Percentiles rank a stretch among this genome's conserved stretches.
Conservation (phyloP, 345 rosid species). For the Eucalyptus tenuipes region DNA sequence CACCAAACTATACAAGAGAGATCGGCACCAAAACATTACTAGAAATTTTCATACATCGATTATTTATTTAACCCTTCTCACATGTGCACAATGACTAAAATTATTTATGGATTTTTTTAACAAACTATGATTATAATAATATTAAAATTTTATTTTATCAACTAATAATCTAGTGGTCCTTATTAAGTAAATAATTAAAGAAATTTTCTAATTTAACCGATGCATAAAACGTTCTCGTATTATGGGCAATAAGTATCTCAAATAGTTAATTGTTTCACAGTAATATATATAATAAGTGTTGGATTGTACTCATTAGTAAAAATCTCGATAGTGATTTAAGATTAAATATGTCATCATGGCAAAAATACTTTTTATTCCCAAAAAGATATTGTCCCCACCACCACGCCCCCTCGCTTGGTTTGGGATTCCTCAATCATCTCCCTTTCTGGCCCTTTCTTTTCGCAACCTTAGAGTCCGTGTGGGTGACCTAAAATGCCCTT, state of each 20-base stretch:
- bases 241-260: not conserved
- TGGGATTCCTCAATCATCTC: not conserved
- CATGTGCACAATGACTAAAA: not conserved
- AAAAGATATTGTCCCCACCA: not conserved
- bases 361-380: not conserved
- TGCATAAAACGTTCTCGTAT: not conserved
- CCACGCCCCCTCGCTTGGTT: not conserved
- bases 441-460: not conserved
- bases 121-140: not conserved
- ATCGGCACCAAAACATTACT: too few relatives aligned
- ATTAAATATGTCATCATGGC: not conserved
- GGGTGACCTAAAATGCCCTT: not conserved
- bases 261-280: not conserved
- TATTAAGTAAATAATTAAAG: not conserved
- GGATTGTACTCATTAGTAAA: not conserved
- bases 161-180: not conserved
- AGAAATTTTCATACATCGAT: too few relatives aligned
- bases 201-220: not conserved
- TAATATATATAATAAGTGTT: not conserved
- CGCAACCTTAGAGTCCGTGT: not conserved
- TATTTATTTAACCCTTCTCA: not conserved
- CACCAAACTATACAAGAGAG: too few relatives aligned
- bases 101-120: not conserved
- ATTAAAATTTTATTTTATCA: not conserved
- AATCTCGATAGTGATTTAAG: not conserved